Base-by-base conservation (phyloP, 1,284 basidiomycete species). In the Papiliotrema flavescens region DNA sequence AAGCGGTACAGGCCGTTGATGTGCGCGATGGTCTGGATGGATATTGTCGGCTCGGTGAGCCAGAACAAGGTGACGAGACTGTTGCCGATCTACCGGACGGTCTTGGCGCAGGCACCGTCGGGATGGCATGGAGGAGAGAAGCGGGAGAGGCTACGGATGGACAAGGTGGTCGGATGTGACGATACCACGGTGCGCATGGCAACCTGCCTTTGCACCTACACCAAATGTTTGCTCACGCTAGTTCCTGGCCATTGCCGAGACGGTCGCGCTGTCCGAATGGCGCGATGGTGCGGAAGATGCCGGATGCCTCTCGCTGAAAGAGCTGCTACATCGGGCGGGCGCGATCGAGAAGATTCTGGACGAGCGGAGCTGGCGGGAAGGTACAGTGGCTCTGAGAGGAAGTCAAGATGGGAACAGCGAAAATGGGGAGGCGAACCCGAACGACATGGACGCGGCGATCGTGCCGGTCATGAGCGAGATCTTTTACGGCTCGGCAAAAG, bases 141-240 rank as follows among this genome's bases (percentile, higher is more conserved):
- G 35, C 24, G 19, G 43, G 46, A 19, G 43, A 48, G 24, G 22
- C 73, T 84, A 45, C 80, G 83, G 22, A 89, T 89, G 86, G 80
- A 88, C 72, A 79, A 80, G 37, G 81, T 87, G 9, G 89, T 89
- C 88, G 88, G 88, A 19, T 88, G 87, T 77, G 85, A 87, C 63
- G 87, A 87, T 74, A 62, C 58, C 2, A 62, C 63, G 2, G 62
- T 63, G 47, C 43, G 62, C 53, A 2, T 22, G 28, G n/a, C n/a
- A n/a, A n/a, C n/a, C n/a, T n/a, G n/a, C n/a, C 35, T 32, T 34
- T 17, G 24, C 44, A 40, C 11, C 11, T 32, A 3, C 22, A 15
- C 22, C 6, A 22, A 15, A 4, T 51, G 5, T 20, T 7, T 2
- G 37, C 51, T 53, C 23, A 57, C 75, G 78, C 58, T 82, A 87